Base-by-base conservation (phyloP, 495 filamentous ascomycete species). In the Neurospora sp. region DNA sequence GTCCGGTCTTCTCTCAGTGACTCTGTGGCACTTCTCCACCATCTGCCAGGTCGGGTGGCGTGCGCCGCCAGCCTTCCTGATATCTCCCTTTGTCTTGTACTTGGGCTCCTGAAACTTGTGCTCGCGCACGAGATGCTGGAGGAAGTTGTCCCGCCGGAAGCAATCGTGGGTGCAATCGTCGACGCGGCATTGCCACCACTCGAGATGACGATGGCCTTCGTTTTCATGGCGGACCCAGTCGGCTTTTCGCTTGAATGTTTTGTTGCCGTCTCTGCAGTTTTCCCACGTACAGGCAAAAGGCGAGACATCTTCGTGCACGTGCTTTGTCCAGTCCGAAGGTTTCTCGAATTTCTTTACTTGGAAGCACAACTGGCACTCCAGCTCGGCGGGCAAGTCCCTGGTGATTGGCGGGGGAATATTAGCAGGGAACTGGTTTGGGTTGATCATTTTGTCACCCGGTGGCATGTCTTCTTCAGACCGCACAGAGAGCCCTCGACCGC, bases 151-250 rank as follows among this genome's bases (percentile, higher is more conserved):
- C 72, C 95, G 96, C 40, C 95, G 90, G 78, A 90, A 96, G 82
- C 95, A 98, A 9, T 85, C 88, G 78, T 98, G 95, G 7, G 81
- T 85, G 81, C 95, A 98, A 71, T 96, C 95, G 2, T 88, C 85
- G 42, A 91, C 86, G 40, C 91, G 89, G 79, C 95, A 98, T 37
- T 86, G 89, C 95, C 95, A 98, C 90, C 92, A 96, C 76, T 97
- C 95, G 8, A 97, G 84, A 69, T 97, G 93, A 40, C 95, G 89
- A 78, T 98, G 95, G 71, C 91, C 89, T 81, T 98, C 95, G 76
- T 93, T 97, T 80, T 98, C 95, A 76, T 98, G 95, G 40, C 95
- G 87, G 37, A 98, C 94, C 95, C 95, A 98, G 78, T 98, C 95
- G 20, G 95, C 95, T 81, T 98, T 98, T 48, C 95, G 88, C 82